Base-by-base conservation (phyloP, 2,329 filamentous ascomycete species). In the Aspergillus fijiensis region DNA sequence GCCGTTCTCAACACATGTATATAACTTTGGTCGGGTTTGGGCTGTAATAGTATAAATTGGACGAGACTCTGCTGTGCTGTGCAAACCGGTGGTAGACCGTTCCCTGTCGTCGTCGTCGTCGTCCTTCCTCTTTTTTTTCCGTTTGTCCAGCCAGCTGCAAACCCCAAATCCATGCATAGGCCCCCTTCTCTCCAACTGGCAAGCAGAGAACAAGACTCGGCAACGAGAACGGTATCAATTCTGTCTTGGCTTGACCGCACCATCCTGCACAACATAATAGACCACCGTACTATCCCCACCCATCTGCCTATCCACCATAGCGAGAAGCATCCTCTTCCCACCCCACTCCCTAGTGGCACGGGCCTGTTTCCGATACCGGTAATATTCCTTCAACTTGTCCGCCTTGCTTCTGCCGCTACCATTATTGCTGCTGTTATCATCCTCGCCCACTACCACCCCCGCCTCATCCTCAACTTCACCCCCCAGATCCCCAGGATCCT, bases 231-330 rank as follows among this genome's bases (percentile, higher is more conserved):
- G 25, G 47, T 14, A 49, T 61, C 64, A 87, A 72, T 88, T 88
- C 72, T 88, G 86, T 63, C 86, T 76, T 12, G 86, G 86, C 74
- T 88, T 88, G 29, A 88, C 84, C 55, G 85, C 79, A 4, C 85
- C 86, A 69, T 88, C 85, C 66, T 87, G 84, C 52, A 87, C 79
- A 63, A 88, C 81, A 69, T 89, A 89, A 70, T 88, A 89, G 42
- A 86, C 84, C 31, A 88, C 79, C 1, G 86, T 88, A 48, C 85
- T 86, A 70, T 88, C 86, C 7, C 79, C 79, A 33, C 78, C 79
- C 69, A 75, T 74, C 2, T 71, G 72, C 60, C 74, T 72, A 68
- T 86, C 81, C 55, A 85, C 76, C 64, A 86, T 85, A 5, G 83
- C 84, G 57, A 88, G 70, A 29, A 89, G 65, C 14, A 86, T 69